A percentile compares a stretch with the other conserved stretches of the same genome.
These are phyloP conservation scores for Saccharomyces hybrid DNA, from an alignment of 1,139 yeast genomes.

Conservation along the genomic window DNA sequence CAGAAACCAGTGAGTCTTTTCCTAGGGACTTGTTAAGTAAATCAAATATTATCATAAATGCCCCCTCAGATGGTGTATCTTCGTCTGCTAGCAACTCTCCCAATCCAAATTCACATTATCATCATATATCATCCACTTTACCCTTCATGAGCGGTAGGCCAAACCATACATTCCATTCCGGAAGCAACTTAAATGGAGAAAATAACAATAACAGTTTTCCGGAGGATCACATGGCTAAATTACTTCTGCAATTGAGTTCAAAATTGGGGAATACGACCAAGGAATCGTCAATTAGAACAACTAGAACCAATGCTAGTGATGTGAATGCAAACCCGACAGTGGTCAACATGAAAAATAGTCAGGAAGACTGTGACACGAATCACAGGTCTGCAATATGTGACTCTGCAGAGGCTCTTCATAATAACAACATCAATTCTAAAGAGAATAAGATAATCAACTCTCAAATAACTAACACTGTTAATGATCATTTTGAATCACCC, in stretches of 20 bases:
- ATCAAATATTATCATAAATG: not conserved
- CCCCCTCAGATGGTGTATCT: not conserved
- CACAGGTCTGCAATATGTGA: not conserved
- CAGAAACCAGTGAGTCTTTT: not conserved
- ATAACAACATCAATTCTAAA: constrained; percentile 6
- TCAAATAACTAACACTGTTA: constrained; percentile 1
- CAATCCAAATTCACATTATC: not conserved
- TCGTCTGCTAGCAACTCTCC: not conserved
- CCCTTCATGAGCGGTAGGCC: not conserved
- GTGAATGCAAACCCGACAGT: constrained; percentile 9
- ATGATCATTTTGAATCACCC: constrained; percentile 6
- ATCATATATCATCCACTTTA: not conserved
- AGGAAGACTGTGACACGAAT: not conserved
- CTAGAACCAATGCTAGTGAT: constrained; percentile 10
- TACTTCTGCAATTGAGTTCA: constrained; percentile 4
- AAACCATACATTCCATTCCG: constrained; percentile 1
- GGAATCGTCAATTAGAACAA: constrained; percentile 5
- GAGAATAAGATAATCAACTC: constrained; percentile 12
- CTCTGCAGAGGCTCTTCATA: not conserved
- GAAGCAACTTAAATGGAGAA: not conserved
- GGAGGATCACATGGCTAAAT: constrained; percentile 4
- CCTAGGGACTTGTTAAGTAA: not conserved
- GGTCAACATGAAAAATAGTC: not conserved
- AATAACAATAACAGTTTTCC: not conserved
- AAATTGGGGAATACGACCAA: constrained; percentile 2